Conservation (phyloP, 306 rosid genomes). For the Casuarina cunninghamiana region DNA sequence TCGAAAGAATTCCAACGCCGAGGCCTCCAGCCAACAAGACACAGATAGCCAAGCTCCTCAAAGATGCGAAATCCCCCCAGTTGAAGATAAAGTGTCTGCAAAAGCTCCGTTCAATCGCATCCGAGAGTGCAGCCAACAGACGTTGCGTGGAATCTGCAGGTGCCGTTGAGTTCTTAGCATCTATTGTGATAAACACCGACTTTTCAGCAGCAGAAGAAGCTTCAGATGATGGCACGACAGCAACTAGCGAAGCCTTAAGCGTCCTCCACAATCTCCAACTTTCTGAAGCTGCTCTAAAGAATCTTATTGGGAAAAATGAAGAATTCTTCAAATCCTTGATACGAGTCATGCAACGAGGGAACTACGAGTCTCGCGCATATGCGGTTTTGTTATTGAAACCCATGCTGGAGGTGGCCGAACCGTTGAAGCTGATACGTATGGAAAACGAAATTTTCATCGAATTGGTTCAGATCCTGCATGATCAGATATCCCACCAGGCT, state of each 20-base stretch:
- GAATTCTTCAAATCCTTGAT: conserved; percentile 47
- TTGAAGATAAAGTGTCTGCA: conserved; percentile 37
- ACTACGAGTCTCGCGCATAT: conserved; percentile 67
- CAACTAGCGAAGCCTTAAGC: conserved; percentile 56
- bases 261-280: conserved; percentile 48
- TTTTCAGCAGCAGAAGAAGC: conserved; percentile 9
- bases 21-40: conserved; percentile 59
- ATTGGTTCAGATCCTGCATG: conserved; percentile 47
- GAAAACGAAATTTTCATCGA: conserved; percentile 43
- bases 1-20: conserved; percentile 79
- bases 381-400: conserved; percentile 58
- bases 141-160: conserved; percentile 63
- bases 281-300: conserved; percentile 42
- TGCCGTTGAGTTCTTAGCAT: conserved; percentile 55
- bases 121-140: conserved; percentile 57
- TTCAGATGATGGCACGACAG: conserved; percentile 13
- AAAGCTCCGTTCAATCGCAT: conserved; percentile 54
- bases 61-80: conserved; percentile 42
- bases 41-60: conserved; percentile 46
- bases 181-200: conserved; percentile 27
- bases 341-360: conserved; percentile 44
- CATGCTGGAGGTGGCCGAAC: conserved; percentile 45
- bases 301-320: conserved; percentile 26
- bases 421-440: conserved; percentile 13
- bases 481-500: conserved; percentile 56